Conservation (phyloP, 306 rosid species). For the Senna siamea region DNA sequence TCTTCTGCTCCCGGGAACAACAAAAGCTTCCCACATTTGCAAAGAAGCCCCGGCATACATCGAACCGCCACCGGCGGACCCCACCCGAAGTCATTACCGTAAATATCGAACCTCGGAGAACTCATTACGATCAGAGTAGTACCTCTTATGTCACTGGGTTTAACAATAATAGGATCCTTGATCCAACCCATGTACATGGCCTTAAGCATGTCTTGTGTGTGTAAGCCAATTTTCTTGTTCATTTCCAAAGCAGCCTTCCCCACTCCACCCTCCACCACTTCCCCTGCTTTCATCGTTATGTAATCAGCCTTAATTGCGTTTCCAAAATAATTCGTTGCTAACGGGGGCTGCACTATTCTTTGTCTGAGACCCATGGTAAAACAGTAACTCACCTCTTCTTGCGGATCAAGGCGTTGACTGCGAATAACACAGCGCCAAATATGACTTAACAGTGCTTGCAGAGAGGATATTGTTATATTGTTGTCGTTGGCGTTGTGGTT, state of each 20-base stretch:
- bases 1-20: conserved; percentile 31
- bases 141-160: rapidly evolving
- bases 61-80: conserved; percentile 37
- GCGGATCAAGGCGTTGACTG: neutral
- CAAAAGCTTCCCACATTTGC: conserved; percentile 31
- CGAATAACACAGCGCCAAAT: conserved; percentile 47
- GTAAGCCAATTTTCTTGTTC: no score
- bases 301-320: neutral
- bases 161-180: conserved; percentile 9
- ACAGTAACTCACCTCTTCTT: neutral
- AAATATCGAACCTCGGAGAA: conserved; percentile 35
- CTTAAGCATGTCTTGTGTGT: neutral
- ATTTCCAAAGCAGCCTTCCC: no score
- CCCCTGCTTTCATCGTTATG: conserved; percentile 35
- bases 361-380: conserved; percentile 8
- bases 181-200: conserved; percentile 35
- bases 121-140: neutral
- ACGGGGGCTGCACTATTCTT: conserved; percentile 26
- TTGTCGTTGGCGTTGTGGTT: neutral
- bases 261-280: neutral
- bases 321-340: conserved; percentile 45
- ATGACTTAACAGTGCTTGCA: conserved; percentile 48
- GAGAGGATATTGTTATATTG: conserved; percentile 41
- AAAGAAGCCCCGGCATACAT: conserved; percentile 17
- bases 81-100: conserved; percentile 43